These are phyloP conservation scores for Sugiyamaella floridensis DNA, from an alignment of 805 yeast species.

Conservation along the genomic window DNA sequence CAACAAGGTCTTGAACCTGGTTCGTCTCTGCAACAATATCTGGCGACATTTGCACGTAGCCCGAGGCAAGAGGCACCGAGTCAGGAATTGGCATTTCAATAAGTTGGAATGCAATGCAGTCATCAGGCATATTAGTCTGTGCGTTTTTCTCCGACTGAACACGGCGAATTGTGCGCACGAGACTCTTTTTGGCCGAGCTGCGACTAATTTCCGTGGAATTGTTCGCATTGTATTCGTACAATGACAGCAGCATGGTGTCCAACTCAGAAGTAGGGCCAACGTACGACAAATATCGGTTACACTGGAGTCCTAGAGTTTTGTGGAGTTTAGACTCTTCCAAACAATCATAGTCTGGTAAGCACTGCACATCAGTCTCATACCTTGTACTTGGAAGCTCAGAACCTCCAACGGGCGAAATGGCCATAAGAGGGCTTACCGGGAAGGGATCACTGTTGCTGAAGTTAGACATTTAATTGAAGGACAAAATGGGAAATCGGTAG, in stretches of 20 bases:
- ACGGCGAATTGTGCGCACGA: slow-evolving; percentile 8
- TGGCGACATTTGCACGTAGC: slow-evolving; percentile 22
- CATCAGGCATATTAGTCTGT: not conserved
- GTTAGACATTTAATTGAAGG: not conserved
- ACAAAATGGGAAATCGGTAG: not conserved
- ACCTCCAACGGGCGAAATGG: not conserved
- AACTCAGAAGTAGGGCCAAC: slow-evolving; percentile 24
- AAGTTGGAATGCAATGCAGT: slow-evolving; percentile 19
- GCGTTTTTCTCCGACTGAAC: not conserved
- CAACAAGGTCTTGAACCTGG: slow-evolving; percentile 22
- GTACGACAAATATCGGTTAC: slow-evolving; percentile 23
- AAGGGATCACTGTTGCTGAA: slow-evolving; percentile 1
- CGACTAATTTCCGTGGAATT: slow-evolving; percentile 13
- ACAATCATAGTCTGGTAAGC: slow-evolving; percentile 26
- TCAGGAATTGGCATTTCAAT: slow-evolving; percentile 19
- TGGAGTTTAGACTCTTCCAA: slow-evolving; percentile 21
- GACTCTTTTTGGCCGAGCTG: not conserved
- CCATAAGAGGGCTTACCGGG: slow-evolving; percentile 1
- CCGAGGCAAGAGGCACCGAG: slow-evolving; percentile 14
- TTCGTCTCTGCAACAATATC: slow-evolving; percentile 20
- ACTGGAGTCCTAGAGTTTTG: slow-evolving; percentile 24
- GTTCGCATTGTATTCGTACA: slow-evolving; percentile 20
- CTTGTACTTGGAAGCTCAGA: not conserved
- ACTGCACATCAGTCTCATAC: slow-evolving; percentile 5
- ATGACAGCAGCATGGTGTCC: slow-evolving; percentile 23